Base-by-base conservation (phyloP, 495 filamentous ascomycete genomes). In the Staphylotrichum tortipilum region DNA sequence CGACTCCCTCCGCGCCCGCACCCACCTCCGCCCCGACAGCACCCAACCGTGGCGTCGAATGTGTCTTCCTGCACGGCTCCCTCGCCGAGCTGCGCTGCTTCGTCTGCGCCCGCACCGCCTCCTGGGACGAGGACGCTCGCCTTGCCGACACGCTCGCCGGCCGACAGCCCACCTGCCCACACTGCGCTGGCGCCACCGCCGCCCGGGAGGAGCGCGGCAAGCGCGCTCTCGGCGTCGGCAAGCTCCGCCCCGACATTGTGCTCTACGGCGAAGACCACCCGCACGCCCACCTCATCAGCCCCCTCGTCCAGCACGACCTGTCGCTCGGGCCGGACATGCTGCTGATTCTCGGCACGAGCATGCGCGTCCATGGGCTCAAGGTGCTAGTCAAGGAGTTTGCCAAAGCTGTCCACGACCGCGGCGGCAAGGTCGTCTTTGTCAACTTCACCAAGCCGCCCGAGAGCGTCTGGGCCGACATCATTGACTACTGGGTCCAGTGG, bases 201-300 rank as follows among this genome's bases (percentile, higher is more conserved):
- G 72, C 73, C 14, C 71, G 83, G 0, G 70, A 75, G 44, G 77
- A 79, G 50, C 72, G 67, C 39, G 83, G 83, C 21, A 82, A 84
- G 57, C 70, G 83, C 14, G 78, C 77, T 0, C 71, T 82, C 2
- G 77, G 77, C 5, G 68, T 86, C 10, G 83, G 83, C 44, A 74
- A 75, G 39, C 65, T 79, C 5, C 66, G 82, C n/a, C 83, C 83
- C 0, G 81, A 85, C 52, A 80, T 86, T 44, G 83, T 85, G 0
- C 63, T 86, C 0, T 86, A 86, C 54, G 81, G 81, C 5, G 83
- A 86, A 51, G 83, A 84, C 33, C 82, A 85, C 48, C 83, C 83
- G 0, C 69, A 76, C n/a, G 78, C 78, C 0, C 76, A 84, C 56
- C 65, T 78, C 15, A 77, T 86, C 46, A 78, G 74, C 10, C 71